A percentile compares a stretch with the other conserved stretches of the same genome.
Evolutionary conservation across 306 rosid genomes (phyloP).

Genomic region (Cucurbita moschata): DNA sequence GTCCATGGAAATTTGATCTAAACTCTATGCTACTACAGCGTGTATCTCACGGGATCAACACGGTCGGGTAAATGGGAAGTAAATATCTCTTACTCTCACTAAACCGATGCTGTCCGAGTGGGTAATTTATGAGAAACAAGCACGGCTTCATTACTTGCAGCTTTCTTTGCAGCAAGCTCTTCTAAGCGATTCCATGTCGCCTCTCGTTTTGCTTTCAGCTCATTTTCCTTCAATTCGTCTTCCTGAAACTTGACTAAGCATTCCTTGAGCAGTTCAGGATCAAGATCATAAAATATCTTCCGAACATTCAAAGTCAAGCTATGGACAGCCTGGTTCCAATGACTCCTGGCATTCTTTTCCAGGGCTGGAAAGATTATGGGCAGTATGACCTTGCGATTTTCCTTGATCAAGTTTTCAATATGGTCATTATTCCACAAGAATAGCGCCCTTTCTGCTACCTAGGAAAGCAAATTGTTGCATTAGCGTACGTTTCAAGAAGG

Average conservation of each 20-base stretch:
- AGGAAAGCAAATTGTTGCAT: slow-evolving; percentile 10
- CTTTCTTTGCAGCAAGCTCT: slow-evolving; percentile 40
- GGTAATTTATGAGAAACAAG: slow-evolving; percentile 13
- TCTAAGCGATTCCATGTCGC: slow-evolving; percentile 42
- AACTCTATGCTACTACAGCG: slow-evolving; percentile 3
- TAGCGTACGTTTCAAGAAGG: neutral
- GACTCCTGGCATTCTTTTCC: slow-evolving; percentile 44
- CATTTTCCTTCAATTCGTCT: slow-evolving; percentile 32
- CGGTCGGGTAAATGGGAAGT: neutral
- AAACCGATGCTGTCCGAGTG: slow-evolving; percentile 5
- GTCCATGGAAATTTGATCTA: neutral
- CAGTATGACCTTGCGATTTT: slow-evolving; percentile 38
- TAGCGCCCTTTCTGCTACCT: slow-evolving; percentile 77
- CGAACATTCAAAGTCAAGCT: slow-evolving; percentile 43
- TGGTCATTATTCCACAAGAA: slow-evolving; percentile 66
- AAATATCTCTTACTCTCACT: neutral
- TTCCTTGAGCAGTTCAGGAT: slow-evolving; percentile 49
- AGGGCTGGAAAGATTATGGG: slow-evolving; percentile 63
- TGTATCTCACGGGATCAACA: neutral
- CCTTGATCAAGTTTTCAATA: slow-evolving; percentile 43
- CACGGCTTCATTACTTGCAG: slow-evolving; percentile 26
- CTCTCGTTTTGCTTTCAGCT: slow-evolving; percentile 27
- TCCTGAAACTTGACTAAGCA: slow-evolving; percentile 39
- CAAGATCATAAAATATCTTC: slow-evolving; percentile 40
- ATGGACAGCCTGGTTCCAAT: slow-evolving; percentile 62